phyloP scores from a whole-genome alignment of 495 filamentous ascomycete species.

The Penicillium samsonianum region DNA sequence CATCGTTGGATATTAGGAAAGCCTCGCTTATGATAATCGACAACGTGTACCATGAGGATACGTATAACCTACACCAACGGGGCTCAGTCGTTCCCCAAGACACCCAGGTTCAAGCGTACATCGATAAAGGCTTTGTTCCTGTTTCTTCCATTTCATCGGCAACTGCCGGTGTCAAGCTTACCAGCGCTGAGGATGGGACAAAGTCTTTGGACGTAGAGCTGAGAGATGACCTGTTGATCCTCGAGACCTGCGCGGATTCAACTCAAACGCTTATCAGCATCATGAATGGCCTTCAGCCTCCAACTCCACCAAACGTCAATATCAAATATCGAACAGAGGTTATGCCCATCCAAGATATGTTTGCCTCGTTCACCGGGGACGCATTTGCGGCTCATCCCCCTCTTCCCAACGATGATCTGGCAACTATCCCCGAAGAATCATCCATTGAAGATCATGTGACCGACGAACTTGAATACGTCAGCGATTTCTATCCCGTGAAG shows the following conservation, averaged over 20 bases:
- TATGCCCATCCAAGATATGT: constrained; percentile 80
- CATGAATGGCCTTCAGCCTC: constrained; percentile 78
- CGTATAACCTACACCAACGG: constrained; percentile 48
- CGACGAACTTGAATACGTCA: constrained; percentile 63
- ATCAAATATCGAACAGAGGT: constrained; percentile 86
- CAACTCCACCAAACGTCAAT: constrained; percentile 74
- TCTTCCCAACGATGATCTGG: constrained; percentile 15
- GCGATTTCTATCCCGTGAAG: constrained; percentile 59
- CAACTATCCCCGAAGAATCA: constrained; percentile 17
- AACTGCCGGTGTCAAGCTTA: constrained; percentile 60
- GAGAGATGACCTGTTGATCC: constrained; percentile 78
- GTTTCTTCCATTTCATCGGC: constrained; percentile 83
- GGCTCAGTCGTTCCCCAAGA: constrained; percentile 51
- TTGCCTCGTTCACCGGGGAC: constrained; percentile 86
- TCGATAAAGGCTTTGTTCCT: constrained; percentile 74
- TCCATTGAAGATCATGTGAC: constrained; percentile 35
- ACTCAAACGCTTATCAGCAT: constrained; percentile 87
- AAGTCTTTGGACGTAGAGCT: constrained; percentile 78
- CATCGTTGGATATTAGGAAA: constrained; percentile 68
- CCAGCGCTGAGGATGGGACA: constrained; percentile 53
- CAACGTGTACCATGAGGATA: constrained; percentile 56
- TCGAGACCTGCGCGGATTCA: constrained; percentile 96
- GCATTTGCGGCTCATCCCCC: constrained; percentile 58
- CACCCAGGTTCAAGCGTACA: constrained; percentile 65
- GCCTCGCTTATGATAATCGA: constrained; percentile 84